phyloP scores from a whole-genome alignment of 1,284 basidiomycete species.

The Exobasidium cylindrosporum region DNA sequence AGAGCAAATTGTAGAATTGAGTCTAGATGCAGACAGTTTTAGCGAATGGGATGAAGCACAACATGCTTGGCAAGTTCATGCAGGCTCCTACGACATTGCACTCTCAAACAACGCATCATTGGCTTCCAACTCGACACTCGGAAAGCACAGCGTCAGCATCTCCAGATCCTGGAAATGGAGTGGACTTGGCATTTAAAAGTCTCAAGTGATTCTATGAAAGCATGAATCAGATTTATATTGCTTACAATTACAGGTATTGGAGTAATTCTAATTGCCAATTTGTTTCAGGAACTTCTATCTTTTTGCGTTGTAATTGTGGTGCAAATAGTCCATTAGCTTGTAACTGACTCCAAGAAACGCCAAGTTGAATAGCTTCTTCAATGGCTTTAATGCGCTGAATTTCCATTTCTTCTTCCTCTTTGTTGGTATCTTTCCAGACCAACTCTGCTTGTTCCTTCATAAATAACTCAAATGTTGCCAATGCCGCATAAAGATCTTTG shows the following conservation, averaged over 20 bases:
- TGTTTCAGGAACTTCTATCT: background rate
- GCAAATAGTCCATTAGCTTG: constrained; percentile 5
- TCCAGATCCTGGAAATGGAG: background rate
- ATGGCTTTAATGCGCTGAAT: constrained; percentile 3
- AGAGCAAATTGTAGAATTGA: background rate
- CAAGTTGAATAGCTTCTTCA: constrained; percentile 1
- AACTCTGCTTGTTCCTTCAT: background rate
- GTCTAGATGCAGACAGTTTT: constrained; percentile 11
- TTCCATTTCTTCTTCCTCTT: constrained; percentile 7
- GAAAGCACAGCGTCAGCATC: background rate
- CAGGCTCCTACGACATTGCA: constrained; percentile 13
- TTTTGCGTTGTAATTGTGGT: background rate
- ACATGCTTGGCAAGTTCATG: constrained; percentile 8
- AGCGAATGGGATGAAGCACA: constrained; percentile 12
- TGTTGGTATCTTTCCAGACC: background rate
- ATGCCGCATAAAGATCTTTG: background rate
- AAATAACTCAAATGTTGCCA: background rate
- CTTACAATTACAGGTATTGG: background rate
- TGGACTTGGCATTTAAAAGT: background rate
- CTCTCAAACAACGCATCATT: constrained; percentile 9
- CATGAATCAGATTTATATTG: background rate
- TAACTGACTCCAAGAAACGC: constrained; percentile 6
- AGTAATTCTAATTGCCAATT: background rate
- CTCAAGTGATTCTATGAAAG: background rate
- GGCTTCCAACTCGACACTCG: background rate